phyloP scores from a whole-genome alignment of 176 grass and related monocot species.

The Aegilops bicornis region DNA sequence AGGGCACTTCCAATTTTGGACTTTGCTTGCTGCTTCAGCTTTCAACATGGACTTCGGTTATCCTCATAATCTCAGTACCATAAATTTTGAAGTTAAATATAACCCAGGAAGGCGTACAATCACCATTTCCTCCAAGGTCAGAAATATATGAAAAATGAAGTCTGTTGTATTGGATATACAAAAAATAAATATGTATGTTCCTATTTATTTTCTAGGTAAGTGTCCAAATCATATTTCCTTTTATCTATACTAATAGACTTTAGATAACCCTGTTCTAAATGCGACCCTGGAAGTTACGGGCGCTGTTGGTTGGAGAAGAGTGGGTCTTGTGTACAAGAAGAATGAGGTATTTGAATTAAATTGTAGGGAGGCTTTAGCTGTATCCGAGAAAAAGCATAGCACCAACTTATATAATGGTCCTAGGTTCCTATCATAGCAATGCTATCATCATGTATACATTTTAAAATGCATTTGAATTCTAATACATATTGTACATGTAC shows the following conservation, averaged over 20 bases:
- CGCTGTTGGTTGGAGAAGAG: slow-evolving; percentile 96
- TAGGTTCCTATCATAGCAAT: too few relatives aligned
- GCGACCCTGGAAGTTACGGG: slow-evolving; percentile 95
- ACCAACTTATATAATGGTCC: too few relatives aligned
- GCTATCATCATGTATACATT: too few relatives aligned
- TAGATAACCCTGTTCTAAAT: slow-evolving; percentile 87
- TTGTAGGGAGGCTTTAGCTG: too few relatives aligned
- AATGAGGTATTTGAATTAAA: slow-evolving; percentile 73
- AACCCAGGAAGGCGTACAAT: slow-evolving; percentile 92
- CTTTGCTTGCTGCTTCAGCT: slow-evolving; percentile 28
- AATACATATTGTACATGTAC: too few relatives aligned
- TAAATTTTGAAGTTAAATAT: slow-evolving; percentile 98
- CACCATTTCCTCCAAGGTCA: slow-evolving; percentile 97
- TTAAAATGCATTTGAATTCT: too few relatives aligned
- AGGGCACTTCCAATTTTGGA: slow-evolving; percentile 19
- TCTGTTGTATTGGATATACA: background rate
- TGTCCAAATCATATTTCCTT: slow-evolving; percentile 18
- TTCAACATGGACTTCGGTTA: slow-evolving; percentile 48
- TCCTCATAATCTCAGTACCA: slow-evolving; percentile 89
- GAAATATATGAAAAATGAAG: slow-evolving; percentile 24
- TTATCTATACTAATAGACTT: slow-evolving; percentile 56
- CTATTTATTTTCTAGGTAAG: slow-evolving; percentile 11
- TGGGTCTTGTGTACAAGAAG: slow-evolving; percentile 97
- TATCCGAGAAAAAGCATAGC: too few relatives aligned
- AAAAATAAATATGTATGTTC: background rate